Evolutionary conservation across 176 grass and related monocot species (phyloP).

Genomic region (Melocanna baccifera): DNA sequence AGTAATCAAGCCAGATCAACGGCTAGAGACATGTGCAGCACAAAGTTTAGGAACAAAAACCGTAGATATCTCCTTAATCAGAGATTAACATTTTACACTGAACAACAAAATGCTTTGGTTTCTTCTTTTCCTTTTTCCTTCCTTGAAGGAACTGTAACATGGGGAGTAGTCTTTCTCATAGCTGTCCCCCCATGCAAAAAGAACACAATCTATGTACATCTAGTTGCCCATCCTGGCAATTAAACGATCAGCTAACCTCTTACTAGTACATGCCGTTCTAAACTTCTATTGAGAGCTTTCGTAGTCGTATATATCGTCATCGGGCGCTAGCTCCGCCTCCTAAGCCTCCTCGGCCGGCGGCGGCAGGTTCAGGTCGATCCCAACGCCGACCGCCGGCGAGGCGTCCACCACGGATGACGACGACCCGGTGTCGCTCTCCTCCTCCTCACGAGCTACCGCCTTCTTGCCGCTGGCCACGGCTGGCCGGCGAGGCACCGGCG

Average conservation of each 20-base stretch:
- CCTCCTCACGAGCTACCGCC: conserved; percentile 30
- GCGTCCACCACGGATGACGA: conserved; percentile 73
- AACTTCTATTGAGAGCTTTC: not conserved
- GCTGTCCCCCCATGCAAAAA: conserved; percentile 44
- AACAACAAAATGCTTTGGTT: not conserved
- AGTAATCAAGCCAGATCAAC: not conserved
- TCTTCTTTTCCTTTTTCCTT: not conserved
- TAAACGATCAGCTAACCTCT: conserved; percentile 41
- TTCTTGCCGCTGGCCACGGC: not conserved
- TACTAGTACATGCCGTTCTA: conserved; percentile 35
- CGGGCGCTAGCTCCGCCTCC: not conserved
- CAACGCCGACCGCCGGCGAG: conserved; percentile 42
- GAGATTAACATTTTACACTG: conserved; percentile 30
- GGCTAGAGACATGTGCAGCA: not conserved
- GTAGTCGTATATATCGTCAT: not conserved
- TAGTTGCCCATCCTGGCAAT: conserved; percentile 37
- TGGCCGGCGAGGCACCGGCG: not conserved
- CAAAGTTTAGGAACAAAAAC: not conserved
- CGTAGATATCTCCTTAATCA: conserved; percentile 29
- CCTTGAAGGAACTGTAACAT: conserved; percentile 38
- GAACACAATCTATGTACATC: conserved; percentile 55
- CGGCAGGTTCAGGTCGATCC: conserved; percentile 72
- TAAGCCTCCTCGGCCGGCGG: conserved; percentile 56
- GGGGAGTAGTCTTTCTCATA: not conserved
- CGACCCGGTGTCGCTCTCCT: conserved; percentile 80